Base-by-base conservation (phyloP, 768 basidiomycete genomes). In the Lentinula edodes region DNA sequence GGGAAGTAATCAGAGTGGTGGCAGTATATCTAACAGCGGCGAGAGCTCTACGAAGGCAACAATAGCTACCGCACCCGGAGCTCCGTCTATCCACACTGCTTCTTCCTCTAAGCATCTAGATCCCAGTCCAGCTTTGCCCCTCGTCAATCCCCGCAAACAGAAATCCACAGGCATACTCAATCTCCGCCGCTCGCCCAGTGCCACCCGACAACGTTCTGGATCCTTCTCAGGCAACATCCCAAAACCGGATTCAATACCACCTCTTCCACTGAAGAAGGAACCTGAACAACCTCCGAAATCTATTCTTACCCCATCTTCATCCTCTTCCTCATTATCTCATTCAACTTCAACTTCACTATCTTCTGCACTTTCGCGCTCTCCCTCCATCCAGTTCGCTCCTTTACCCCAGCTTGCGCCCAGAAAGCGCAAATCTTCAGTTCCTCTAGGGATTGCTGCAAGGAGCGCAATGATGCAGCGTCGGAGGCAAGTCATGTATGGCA, bases 381-480 rank as follows among this genome's bases (percentile, higher is more conserved):
- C 38, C 3, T 56, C 55, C 16, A 79, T 88, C 48, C 80, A 76
- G 63, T 88, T 88, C 59, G 86, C 86, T 1, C 86, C 86, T 0
- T 72, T 88, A 23, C 86, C 86, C 1, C 74, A 81, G 61, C 69
- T 79, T 1, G 82, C 77, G 18, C 81, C 81, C 2, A 76, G 78
- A 20, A 79, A 78, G 65, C 78, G 81, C 50, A 76, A 79, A 20
- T 82, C 78, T 5, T 68, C 74, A 41, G 73, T 75, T 4, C 86
- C 85, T 5, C 71, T 87, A 3, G 86, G 86, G 4, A 79, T 84
- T 63, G 79, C 84, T 36, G 83, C 80, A 1, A 78, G 81, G 6
- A 72, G 73, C 10, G 73, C 76, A 62, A 72, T 82, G 56, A 73
- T 78, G 68, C 70, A 75, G 18, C 63, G 72, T 28, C 72, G 77